phyloP scores from a whole-genome alignment of 2,329 filamentous ascomycete genomes.

The Aspergillus aculeatus region DNA sequence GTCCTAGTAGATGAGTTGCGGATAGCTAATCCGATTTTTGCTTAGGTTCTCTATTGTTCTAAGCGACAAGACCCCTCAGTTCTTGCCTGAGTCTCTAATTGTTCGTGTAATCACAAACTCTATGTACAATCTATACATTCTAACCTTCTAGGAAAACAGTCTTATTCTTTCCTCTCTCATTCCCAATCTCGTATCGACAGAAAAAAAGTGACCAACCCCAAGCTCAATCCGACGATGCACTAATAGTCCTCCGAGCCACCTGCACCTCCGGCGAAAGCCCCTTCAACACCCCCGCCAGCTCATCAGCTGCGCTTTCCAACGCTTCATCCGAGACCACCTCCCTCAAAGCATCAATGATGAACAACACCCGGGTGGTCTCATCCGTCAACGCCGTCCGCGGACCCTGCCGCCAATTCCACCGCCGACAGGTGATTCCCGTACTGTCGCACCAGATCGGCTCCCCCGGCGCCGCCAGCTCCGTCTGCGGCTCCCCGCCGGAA shows the following conservation, averaged over 20 bases:
- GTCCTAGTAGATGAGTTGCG: too few species aligned
- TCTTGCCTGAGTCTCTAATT: too few species aligned
- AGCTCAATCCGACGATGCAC: background rate
- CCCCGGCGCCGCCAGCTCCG: constrained; percentile 24
- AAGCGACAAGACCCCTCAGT: too few species aligned
- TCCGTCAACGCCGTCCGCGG: constrained; percentile 37
- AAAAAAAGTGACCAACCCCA: too few species aligned
- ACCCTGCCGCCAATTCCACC: constrained; percentile 44
- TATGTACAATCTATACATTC: too few species aligned
- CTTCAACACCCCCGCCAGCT: background rate
- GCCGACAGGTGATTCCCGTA: constrained; percentile 38
- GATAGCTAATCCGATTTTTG: too few species aligned
- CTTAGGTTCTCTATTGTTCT: too few species aligned
- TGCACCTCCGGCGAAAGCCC: background rate
- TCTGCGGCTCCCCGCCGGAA: background rate
- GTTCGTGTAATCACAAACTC: too few species aligned
- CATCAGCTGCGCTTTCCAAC: background rate
- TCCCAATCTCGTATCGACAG: too few species aligned
- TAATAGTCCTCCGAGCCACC: background rate
- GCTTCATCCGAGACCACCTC: background rate
- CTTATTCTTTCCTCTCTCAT: too few species aligned
- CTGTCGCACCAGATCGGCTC: constrained; percentile 44
- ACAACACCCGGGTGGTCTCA: constrained; percentile 25
- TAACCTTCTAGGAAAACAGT: too few species aligned
- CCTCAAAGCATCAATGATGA: background rate